Conservation (phyloP, 768 basidiomycete species). For the Termitomyces sp. region DNA sequence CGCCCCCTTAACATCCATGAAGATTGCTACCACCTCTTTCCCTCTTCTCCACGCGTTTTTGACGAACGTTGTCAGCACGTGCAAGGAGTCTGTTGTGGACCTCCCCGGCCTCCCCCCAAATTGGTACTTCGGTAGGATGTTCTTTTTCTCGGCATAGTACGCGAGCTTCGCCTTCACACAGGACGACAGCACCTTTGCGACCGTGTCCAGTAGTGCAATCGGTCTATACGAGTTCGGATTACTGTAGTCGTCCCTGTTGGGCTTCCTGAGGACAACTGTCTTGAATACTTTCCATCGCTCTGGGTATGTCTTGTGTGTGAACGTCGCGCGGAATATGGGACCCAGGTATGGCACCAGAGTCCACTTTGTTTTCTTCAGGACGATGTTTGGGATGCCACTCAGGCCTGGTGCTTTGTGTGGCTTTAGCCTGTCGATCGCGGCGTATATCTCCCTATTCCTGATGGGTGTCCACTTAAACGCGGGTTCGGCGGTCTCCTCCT, state of each 20-base stretch:
- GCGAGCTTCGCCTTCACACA: constrained; percentile 19
- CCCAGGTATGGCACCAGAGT: constrained; percentile 22
- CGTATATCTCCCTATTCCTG: constrained; percentile 23
- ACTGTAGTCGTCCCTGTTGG: constrained; percentile 30
- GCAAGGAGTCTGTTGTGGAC: constrained; percentile 28
- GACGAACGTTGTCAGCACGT: constrained; percentile 25
- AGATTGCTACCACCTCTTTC: constrained; percentile 26
- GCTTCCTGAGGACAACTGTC: constrained; percentile 32
- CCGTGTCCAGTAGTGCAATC: constrained; percentile 25
- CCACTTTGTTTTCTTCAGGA: constrained; percentile 22
- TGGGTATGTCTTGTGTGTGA: constrained; percentile 23
- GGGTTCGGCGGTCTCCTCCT: constrained; percentile 8
- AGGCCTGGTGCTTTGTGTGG: constrained; percentile 31
- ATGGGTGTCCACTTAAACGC: constrained; percentile 16
- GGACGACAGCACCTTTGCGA: constrained; percentile 16
- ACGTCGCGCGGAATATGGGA: constrained; percentile 24
- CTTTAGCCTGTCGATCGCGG: constrained; percentile 22
- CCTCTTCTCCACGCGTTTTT: constrained; percentile 32
- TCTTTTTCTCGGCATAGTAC: constrained; percentile 3
- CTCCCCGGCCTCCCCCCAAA: constrained; percentile 25
- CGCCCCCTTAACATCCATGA: constrained; percentile 35
- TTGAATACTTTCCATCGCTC: constrained; percentile 18
- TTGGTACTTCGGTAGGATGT: constrained; percentile 21
- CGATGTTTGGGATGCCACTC: constrained; percentile 25
- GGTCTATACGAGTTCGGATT: constrained; percentile 29